Base-by-base conservation (phyloP, 495 filamentous ascomycete species). In the Staphylotrichum longicolle region DNA sequence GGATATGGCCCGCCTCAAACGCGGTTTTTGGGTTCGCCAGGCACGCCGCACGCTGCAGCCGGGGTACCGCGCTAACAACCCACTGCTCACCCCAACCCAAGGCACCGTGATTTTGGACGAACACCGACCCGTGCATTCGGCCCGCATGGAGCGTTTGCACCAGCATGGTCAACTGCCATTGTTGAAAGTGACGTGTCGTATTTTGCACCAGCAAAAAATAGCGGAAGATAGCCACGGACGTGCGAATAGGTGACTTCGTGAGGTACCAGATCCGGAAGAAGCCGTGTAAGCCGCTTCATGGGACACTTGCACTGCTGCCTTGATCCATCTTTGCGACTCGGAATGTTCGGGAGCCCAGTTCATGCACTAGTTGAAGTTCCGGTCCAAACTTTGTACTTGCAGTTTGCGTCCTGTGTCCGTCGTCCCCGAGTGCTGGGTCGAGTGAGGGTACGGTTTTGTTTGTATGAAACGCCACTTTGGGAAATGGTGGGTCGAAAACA, bases 31-130 rank as follows among this genome's bases (percentile, higher is more conserved):
- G 35, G 32, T 45, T 11, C 10, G 48, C n/a, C 47, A n/a, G 20
- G 33, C 32, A 46, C 32, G n/a, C 46, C n/a, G 40, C 46, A 37
- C 32, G n/a, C 46, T 32, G 40, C 46, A 37, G 53, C 32, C 27
- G 46, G 50, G 41, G 68, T 68, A 68, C 68, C 58, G 56, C 68
- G 45, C 68, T 70, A 70, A 54, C 68, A 64, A 46, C 54, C 54
- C 46, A 58, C 42, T 48, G 55, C 60, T 59, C 40, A 44, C 50
- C 50, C 30, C 47, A 46, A 54, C 42, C 63, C 57, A 51, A 51
- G 27, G 59, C 63, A 59, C 20, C 40, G 8, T 11, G 11, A 5
- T 27, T n/a, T 9, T 37, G 42, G 42, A 10, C 27, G 46, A 39
- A 34, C 20, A 27, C 54, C 7, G 50, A 30, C 37, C 53, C 46